Base-by-base conservation (phyloP, 305 asterid species). In the Fraxinus sp. region DNA sequence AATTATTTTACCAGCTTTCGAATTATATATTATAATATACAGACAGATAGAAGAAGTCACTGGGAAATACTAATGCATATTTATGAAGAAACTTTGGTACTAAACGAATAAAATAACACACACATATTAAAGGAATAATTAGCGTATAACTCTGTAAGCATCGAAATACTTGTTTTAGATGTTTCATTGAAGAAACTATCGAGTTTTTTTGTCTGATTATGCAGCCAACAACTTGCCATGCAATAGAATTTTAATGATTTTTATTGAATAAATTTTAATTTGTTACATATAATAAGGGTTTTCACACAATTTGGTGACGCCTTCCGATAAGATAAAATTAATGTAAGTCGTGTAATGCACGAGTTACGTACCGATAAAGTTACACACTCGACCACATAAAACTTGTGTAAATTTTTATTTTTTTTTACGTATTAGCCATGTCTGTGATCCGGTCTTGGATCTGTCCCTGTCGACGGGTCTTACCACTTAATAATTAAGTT, bases 141-240 rank as follows among this genome's bases (percentile, higher is more conserved):
- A 68, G 7, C 1, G 75, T 28, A 11, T 68, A 68, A 55, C 75
- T 68, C 75, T 26, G 75, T 30, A 28, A 13, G 20, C 75, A 68
- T 68, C 75, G 39, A 30, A 68, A 1, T 30, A 68, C 75, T 68
- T 68, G 75, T 68, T 68, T 68, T 68, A 68, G 37, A 68, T 68
- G 39, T 30, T 5, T 11, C 75, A 68, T 68, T 28, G 75, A 68
- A 26, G 75, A 68, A 28, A 28, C 22, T 5, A 68, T 68, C 39
- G 10, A 28, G 74, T 68, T 68, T 4, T 66, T 68, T 30, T 13
- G 37, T 26, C 32, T 68, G 37, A 68, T 68, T 49, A 7, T 49
- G 59, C 59, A 13, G 20, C 59, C 59, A 14, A 49, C 59, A 49
- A 49, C 59, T 49, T 49, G 20, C 59, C 20, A 49, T 14, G 59